These are phyloP conservation scores for Hibiscus trionum DNA, from an alignment of 345 rosid genomes.

Conservation along the genomic window DNA sequence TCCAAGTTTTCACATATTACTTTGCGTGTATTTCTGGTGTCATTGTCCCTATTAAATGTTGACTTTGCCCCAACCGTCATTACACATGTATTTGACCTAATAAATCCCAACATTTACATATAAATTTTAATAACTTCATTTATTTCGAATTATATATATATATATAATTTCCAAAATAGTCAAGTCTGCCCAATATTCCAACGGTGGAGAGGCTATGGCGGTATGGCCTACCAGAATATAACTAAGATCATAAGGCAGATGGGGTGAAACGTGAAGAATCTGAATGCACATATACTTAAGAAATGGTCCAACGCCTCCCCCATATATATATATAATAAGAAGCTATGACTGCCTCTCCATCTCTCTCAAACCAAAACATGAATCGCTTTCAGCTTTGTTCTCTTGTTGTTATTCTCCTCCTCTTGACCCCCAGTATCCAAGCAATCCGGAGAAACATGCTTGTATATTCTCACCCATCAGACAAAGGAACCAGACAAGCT, in stretches of 20 bases:
- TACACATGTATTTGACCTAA: not conserved
- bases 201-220: not conserved
- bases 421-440: not conserved
- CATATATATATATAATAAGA: not conserved
- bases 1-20: conserved; percentile 1
- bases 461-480: not conserved
- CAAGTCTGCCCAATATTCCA: not conserved
- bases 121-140: not conserved
- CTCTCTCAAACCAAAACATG: conserved; percentile 4
- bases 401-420: not conserved
- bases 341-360: conserved; percentile 1
- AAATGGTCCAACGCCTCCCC: conserved; percentile 1
- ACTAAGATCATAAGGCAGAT: not conserved
- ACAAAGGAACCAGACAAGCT: not conserved
- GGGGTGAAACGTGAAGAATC: not conserved
- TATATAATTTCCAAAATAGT: not conserved
- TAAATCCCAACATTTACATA: not conserved
- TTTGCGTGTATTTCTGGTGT: not conserved
- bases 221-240: not conserved
- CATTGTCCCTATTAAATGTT: not conserved
- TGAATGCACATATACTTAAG: not conserved
- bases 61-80: conserved; percentile 1
- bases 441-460: conserved; percentile 1
- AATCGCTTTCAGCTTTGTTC: conserved; percentile 5
- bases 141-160: not conserved